A percentile compares a stretch with the other conserved stretches of the same genome.
Evolutionary conservation across 2,329 filamentous ascomycete species (phyloP).

Genomic region (Laburnicola sp.): DNA sequence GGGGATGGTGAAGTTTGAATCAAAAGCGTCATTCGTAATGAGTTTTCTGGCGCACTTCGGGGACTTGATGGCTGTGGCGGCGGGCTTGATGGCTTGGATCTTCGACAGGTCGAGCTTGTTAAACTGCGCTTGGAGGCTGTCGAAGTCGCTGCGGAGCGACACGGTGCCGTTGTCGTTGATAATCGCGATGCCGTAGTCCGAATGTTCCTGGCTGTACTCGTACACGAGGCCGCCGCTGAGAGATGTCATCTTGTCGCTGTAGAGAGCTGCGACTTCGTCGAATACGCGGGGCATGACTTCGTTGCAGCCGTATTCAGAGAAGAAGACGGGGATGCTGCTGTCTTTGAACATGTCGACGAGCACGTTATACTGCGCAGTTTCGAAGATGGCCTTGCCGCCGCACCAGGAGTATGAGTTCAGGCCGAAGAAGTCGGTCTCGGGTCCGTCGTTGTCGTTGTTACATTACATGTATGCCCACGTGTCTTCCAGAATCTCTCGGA

Average conservation of each 20-base stretch:
- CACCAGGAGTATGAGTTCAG: slow-evolving; percentile 77
- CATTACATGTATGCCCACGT: slow-evolving; percentile 78
- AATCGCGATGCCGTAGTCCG: slow-evolving; percentile 57
- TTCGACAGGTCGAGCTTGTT: slow-evolving; percentile 70
- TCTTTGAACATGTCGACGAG: slow-evolving; percentile 67
- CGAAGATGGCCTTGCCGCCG: slow-evolving; percentile 67
- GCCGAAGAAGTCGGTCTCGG: slow-evolving; percentile 73
- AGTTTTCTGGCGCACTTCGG: slow-evolving; percentile 68
- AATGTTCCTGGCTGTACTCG: slow-evolving; percentile 74
- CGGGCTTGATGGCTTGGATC: slow-evolving; percentile 65
- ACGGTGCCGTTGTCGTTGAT: slow-evolving; percentile 50
- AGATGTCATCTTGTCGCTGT: slow-evolving; percentile 69
- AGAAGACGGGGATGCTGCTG: slow-evolving; percentile 74
- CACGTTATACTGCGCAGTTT: slow-evolving; percentile 61
- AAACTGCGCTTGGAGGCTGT: slow-evolving; percentile 75
- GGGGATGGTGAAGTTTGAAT: slow-evolving; percentile 81
- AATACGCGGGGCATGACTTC: slow-evolving; percentile 65
- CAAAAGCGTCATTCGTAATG: slow-evolving; percentile 69
- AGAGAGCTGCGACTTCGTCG: slow-evolving; percentile 74
- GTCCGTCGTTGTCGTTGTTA: slow-evolving; percentile 58
- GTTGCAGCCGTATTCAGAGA: slow-evolving; percentile 83
- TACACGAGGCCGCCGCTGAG: slow-evolving; percentile 81
- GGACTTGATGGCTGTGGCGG: slow-evolving; percentile 57
- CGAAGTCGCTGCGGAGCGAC: slow-evolving; percentile 53
- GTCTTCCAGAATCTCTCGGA: slow-evolving; percentile 71